phyloP scores from a whole-genome alignment of 2,329 filamentous ascomycete genomes.

The Dothistroma pini region DNA sequence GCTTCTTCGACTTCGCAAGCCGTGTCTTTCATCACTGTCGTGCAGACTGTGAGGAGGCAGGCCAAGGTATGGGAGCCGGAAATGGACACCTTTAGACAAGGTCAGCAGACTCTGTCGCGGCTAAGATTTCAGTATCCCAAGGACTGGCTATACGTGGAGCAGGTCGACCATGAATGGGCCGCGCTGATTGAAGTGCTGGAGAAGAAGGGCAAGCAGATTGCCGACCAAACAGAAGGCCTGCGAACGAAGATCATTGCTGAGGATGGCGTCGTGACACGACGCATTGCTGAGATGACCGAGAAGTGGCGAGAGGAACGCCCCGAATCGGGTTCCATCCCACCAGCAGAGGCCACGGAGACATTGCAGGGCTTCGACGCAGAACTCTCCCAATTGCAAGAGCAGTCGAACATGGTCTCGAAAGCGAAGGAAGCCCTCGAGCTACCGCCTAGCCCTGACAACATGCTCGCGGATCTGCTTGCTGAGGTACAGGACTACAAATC shows the following conservation, averaged over 20 bases:
- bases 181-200: slow-evolving; percentile 86
- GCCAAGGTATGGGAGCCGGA: slow-evolving; percentile 93
- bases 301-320: slow-evolving; percentile 98
- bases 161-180: slow-evolving; percentile 95
- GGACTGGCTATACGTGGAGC: slow-evolving; percentile 94
- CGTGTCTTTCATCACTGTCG: slow-evolving; percentile 96
- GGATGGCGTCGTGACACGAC: slow-evolving; percentile 84
- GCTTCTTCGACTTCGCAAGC: slow-evolving; percentile 94
- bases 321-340: slow-evolving; percentile 88
- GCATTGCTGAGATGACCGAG: slow-evolving; percentile 76
- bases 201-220: slow-evolving; percentile 90
- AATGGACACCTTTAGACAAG: slow-evolving; percentile 92
- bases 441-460: slow-evolving; percentile 71
- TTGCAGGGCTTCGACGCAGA: slow-evolving; percentile 78
- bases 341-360: slow-evolving; percentile 79
- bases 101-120: slow-evolving; percentile 84
- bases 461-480: slow-evolving; percentile 81
- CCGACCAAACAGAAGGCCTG: slow-evolving; percentile 92
- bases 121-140: slow-evolving; percentile 90
- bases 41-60: slow-evolving; percentile 92
- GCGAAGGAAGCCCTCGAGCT: slow-evolving; percentile 96
- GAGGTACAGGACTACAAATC: slow-evolving; percentile 99
- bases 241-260: slow-evolving; percentile 93
- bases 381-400: slow-evolving; percentile 78
- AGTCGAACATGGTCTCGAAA: slow-evolving; percentile 89